phyloP scores from a whole-genome alignment of 768 basidiomycete genomes.

The Lactifluus pinguis region DNA sequence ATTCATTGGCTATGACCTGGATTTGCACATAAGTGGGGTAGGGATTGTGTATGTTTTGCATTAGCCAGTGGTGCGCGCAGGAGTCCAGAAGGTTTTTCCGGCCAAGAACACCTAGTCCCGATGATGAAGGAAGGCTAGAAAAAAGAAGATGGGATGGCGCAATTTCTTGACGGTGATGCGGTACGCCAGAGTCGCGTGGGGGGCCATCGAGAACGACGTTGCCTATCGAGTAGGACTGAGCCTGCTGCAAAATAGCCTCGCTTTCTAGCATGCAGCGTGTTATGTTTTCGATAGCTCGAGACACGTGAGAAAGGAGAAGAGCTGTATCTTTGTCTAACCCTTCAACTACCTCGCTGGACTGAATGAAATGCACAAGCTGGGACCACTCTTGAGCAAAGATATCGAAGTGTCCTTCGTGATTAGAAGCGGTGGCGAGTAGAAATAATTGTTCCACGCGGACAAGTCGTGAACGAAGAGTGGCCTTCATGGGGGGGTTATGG shows the following conservation, averaged over 20 bases:
- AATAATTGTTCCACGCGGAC: neutral
- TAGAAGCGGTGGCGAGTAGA: neutral
- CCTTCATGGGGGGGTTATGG: conserved; percentile 5
- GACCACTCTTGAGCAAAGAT: neutral
- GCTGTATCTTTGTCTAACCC: neutral
- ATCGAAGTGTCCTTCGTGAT: neutral
- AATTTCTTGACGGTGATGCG: no score
- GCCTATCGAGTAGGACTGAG: neutral
- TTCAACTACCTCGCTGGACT: neutral
- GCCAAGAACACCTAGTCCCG: neutral
- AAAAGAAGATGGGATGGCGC: neutral
- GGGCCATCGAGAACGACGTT: neutral
- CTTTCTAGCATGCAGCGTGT: neutral
- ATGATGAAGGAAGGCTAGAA: neutral
- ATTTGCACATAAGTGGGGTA: conserved; percentile 34
- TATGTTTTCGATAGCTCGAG: neutral
- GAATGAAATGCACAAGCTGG: neutral
- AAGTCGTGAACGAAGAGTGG: neutral
- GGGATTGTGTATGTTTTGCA: conserved; percentile 37
- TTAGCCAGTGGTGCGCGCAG: conserved; percentile 1
- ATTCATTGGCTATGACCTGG: neutral
- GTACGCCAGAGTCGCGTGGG: no score
- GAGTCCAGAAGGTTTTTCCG: neutral
- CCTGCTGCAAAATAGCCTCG: neutral
- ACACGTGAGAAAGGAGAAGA: neutral